Percentiles rank a stretch among this genome's conserved stretches.
These are phyloP conservation scores for Fusarium multiceps DNA, from an alignment of 2,329 filamentous ascomycete genomes.

Conservation along the genomic window DNA sequence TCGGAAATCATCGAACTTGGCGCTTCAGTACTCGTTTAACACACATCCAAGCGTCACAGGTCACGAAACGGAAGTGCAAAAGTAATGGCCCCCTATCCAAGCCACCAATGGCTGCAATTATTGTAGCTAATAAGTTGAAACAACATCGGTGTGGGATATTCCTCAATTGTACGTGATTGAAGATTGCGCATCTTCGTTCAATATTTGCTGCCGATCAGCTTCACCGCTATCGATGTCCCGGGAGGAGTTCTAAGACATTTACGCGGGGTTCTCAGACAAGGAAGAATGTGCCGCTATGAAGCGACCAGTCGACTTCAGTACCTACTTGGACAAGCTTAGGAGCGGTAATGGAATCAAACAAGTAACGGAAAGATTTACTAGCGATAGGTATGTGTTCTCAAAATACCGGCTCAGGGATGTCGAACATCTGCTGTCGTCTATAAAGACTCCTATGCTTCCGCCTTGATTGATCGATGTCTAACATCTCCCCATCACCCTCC, in stretches of 20 bases:
- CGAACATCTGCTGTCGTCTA: neutral
- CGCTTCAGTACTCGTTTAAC: neutral
- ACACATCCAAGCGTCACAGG: neutral
- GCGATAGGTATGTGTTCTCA: neutral
- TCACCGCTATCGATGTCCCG: neutral
- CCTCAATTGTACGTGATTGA: neutral
- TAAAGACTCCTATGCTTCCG: neutral
- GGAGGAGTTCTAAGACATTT: neutral
- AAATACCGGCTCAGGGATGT: neutral
- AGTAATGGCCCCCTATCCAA: too few species aligned
- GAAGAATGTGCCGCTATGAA: neutral
- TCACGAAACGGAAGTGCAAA: neutral
- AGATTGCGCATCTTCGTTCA: neutral
- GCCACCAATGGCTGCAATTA: neutral
- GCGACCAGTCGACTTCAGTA: too few species aligned
- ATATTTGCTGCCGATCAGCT: neutral
- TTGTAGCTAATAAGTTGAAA: neutral
- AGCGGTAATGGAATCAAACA: neutral
- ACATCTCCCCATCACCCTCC: too few species aligned
- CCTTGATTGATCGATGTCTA: neutral
- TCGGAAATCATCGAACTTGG: neutral
- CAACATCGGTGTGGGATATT: too few species aligned
- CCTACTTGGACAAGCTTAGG: too few species aligned
- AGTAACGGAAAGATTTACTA: neutral
- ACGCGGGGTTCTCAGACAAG: conserved; percentile 2